Conservation (phyloP, 2,329 filamentous ascomycete species). For the Calonectria montana region DNA sequence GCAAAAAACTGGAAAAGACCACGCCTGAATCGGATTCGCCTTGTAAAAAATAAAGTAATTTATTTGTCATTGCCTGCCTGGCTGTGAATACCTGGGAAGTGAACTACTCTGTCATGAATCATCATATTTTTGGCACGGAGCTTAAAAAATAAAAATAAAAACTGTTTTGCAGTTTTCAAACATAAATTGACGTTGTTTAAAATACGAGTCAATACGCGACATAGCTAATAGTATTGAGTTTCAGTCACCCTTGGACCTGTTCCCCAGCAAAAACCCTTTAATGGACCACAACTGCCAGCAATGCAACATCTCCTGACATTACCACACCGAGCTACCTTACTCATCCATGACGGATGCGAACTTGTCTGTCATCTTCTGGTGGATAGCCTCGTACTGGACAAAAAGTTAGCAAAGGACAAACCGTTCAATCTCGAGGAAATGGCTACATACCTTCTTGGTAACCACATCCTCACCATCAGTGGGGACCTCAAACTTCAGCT, state of each 20-base stretch:
- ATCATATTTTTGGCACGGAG: not conserved
- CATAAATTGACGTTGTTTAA: conserved; percentile 35
- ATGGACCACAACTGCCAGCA: conserved; percentile 40
- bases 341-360: conserved; percentile 97
- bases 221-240: conserved; percentile 42
- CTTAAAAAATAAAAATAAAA: not conserved
- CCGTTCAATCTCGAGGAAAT: not conserved
- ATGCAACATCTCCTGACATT: conserved; percentile 32
- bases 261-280: conserved; percentile 39
- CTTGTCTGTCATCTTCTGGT: conserved; percentile 95
- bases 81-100: not conserved
- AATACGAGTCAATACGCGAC: conserved; percentile 44
- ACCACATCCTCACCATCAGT: conserved; percentile 84
- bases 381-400: conserved; percentile 85
- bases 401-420: conserved; percentile 50
- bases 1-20: too few relatives aligned
- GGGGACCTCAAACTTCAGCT: conserved; percentile 97
- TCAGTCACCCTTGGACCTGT: conserved; percentile 36
- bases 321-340: conserved; percentile 60
- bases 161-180: not conserved
- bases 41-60: too few relatives aligned
- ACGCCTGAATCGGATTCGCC: too few relatives aligned
- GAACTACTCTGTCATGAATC: not conserved
- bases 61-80: not conserved
- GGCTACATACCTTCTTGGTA: conserved; percentile 78